These are phyloP conservation scores for Phialophora chinensis DNA, from an alignment of 2,329 filamentous ascomycete genomes.

Conservation along the genomic window DNA sequence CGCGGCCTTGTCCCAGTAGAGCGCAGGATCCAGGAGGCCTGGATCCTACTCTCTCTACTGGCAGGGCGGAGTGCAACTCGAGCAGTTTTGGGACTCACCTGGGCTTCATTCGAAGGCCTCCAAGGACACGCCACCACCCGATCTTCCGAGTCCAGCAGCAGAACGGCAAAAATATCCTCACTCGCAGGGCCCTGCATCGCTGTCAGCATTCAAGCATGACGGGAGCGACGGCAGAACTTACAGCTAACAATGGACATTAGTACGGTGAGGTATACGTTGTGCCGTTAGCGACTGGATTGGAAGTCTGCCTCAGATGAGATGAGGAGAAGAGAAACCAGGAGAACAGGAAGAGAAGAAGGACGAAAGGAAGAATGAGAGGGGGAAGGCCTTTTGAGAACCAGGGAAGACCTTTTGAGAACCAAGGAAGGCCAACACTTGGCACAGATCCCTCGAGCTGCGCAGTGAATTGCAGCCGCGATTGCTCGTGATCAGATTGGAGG, in stretches of 20 bases:
- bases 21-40: not conserved
- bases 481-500: not conserved
- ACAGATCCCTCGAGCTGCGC: not conserved
- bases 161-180: not conserved
- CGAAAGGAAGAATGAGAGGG: not conserved
- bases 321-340: not conserved
- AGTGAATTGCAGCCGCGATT: not conserved
- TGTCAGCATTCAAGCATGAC: not conserved
- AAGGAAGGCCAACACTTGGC: not conserved
- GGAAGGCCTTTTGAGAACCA: not conserved
- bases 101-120: slow-evolving; percentile 6
- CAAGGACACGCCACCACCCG: slow-evolving; percentile 19
- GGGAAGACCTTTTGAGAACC: too few species aligned
- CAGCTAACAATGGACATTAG: slow-evolving; percentile 26
- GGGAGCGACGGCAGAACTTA: not conserved
- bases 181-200: not conserved
- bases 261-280: slow-evolving; percentile 12
- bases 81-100: slow-evolving; percentile 4
- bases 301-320: not conserved
- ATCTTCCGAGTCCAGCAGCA: not conserved
- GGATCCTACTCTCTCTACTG: not conserved
- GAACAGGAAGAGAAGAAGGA: not conserved
- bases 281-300: not conserved
- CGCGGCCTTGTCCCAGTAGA: slow-evolving; percentile 2
- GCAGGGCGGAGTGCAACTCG: slow-evolving; percentile 5